A percentile compares a stretch with the other conserved stretches of the same genome.
Evolutionary conservation across 163 green algal species (phyloP).

Genomic region (Scenedesmus sp.): DNA sequence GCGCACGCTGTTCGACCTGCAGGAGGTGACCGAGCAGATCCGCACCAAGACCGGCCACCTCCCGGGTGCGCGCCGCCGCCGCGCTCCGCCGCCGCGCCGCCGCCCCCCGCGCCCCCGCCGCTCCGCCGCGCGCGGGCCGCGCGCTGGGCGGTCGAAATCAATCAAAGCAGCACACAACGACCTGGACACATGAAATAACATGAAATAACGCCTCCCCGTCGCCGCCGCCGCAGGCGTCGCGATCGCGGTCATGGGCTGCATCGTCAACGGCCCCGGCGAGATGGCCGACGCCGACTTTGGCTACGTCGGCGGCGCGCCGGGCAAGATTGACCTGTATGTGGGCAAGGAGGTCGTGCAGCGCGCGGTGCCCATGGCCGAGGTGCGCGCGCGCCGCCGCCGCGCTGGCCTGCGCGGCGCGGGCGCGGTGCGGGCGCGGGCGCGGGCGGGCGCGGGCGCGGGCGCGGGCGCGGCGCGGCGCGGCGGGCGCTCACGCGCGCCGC

Average conservation of each 20-base stretch:
- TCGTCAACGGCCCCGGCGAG: constrained; percentile 98
- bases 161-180: too few species aligned
- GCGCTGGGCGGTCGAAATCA: too few species aligned
- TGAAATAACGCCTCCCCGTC: too few species aligned
- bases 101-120: too few species aligned
- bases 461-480: not conserved
- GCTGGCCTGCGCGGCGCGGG: too few species aligned
- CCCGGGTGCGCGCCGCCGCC: constrained; percentile 65
- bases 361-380: constrained; percentile 64
- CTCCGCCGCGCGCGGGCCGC: too few species aligned
- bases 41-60: constrained; percentile 92
- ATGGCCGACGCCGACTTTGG: constrained; percentile 99
- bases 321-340: constrained; percentile 99
- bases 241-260: constrained; percentile 99
- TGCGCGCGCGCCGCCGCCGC: not conserved
- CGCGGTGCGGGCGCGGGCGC: too few species aligned
- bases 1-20: constrained; percentile 98
- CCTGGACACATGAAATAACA: too few species aligned
- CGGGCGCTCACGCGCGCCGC: too few species aligned
- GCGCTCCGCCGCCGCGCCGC: too few species aligned
- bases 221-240: constrained; percentile 69
- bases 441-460: too few species aligned
- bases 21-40: constrained; percentile 97
- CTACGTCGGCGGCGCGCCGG: constrained; percentile 96
- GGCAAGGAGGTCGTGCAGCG: constrained; percentile 91